A percentile compares a stretch with the other conserved stretches of the same genome.
phyloP scores from a whole-genome alignment of 352 stramenopile species.

The Pythium sukuiense region DNA sequence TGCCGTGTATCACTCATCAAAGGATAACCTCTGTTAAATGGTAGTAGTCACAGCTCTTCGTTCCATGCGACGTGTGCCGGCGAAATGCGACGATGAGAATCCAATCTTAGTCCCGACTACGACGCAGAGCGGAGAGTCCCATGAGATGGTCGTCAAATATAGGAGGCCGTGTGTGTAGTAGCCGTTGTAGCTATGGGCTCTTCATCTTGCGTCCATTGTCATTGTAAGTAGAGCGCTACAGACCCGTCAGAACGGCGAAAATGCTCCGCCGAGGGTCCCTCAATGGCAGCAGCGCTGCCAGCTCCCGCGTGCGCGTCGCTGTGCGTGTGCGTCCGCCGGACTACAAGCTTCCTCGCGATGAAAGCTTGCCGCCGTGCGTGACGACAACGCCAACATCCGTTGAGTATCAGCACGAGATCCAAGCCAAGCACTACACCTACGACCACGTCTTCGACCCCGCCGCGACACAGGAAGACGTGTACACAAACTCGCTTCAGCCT shows the following conservation, averaged over 20 bases:
- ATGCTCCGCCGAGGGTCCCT: constrained; percentile 24
- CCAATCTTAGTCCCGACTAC: constrained; percentile 8
- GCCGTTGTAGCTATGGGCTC: not conserved
- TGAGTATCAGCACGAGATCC: constrained; percentile 39
- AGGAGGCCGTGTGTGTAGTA: not conserved
- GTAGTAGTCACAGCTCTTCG: not conserved
- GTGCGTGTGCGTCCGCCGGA: constrained; percentile 58
- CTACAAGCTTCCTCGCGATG: constrained; percentile 30
- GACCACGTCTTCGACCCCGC: constrained; percentile 58
- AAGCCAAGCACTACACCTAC: constrained; percentile 56
- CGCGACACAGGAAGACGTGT: constrained; percentile 48
- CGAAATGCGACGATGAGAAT: not conserved
- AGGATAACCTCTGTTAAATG: not conserved
- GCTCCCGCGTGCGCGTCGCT: constrained; percentile 55
- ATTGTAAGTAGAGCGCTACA: not conserved
- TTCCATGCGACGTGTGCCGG: constrained; percentile 4
- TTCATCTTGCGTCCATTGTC: not conserved
- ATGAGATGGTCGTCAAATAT: not conserved
- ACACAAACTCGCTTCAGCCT: constrained; percentile 39
- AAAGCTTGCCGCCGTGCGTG: constrained; percentile 22
- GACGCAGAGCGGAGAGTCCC: not conserved
- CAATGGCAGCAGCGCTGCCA: constrained; percentile 9
- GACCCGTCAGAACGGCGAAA: not conserved
- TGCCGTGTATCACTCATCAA: not conserved
- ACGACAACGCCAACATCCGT: constrained; percentile 24